Evolutionary conservation across 225 moss, liverwort and hornwort species (phyloP).

Genomic region (Thuidium tamariscinum): DNA sequence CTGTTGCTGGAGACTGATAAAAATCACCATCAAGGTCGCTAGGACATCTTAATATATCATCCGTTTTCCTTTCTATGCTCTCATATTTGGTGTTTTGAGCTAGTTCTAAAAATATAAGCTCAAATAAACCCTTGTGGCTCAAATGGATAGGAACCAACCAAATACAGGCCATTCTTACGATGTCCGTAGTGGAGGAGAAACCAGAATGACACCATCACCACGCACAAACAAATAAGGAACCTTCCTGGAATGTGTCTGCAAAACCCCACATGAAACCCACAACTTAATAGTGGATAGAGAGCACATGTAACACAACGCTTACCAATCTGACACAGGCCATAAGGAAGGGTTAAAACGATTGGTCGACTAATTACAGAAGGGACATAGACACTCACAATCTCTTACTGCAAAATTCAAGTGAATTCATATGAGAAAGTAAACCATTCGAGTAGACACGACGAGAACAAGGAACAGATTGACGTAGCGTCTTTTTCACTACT

Average conservation of each 20-base stretch:
- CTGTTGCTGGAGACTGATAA: background rate
- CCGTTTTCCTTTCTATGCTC: constrained; percentile 1
- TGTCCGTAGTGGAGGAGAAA: constrained; percentile 94
- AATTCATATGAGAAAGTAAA: background rate
- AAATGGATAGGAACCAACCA: constrained; percentile 1
- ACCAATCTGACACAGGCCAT: background rate
- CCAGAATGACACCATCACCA: constrained; percentile 97
- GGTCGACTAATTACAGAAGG: background rate
- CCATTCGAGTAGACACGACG: background rate
- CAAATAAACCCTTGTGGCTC: background rate
- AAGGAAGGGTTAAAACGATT: background rate
- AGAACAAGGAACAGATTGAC: background rate
- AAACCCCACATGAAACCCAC: background rate
- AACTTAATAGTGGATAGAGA: constrained; percentile 5
- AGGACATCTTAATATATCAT: background rate
- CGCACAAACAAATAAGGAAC: constrained; percentile 97
- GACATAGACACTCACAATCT: background rate
- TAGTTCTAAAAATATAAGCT: constrained; percentile 22
- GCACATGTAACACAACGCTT: background rate
- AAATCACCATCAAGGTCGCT: background rate
- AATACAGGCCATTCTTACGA: constrained; percentile 30
- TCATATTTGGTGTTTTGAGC: constrained; percentile 8
- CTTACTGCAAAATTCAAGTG: background rate
- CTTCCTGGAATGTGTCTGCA: constrained; percentile 76
- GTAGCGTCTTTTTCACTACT: background rate